A percentile compares a stretch with the other conserved stretches of the same genome.
phyloP scores from a whole-genome alignment of 2,329 filamentous ascomycete species.

The Colletotrichum neosansevieriae region DNA sequence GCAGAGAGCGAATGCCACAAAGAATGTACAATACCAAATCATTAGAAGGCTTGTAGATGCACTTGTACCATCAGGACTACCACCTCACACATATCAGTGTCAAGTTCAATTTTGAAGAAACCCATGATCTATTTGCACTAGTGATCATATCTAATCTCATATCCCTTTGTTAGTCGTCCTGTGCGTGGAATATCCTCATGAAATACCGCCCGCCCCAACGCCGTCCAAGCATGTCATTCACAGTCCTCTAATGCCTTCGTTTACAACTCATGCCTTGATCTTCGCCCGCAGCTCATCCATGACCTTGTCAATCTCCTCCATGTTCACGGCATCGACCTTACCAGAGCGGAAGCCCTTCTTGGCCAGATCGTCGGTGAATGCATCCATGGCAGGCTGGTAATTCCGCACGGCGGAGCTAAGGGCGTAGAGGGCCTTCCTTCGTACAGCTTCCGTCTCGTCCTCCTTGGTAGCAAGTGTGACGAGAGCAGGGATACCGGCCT shows the following conservation, averaged over 20 bases:
- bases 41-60: conserved; percentile 39
- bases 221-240: conserved; percentile 50
- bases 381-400: conserved; percentile 85
- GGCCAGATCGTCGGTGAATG: conserved; percentile 71
- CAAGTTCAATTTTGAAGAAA: background rate
- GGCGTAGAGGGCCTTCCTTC: conserved; percentile 90
- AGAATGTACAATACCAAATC: conserved; percentile 36
- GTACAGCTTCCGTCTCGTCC: conserved; percentile 71
- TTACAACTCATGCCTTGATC: conserved; percentile 44
- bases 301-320: conserved; percentile 85
- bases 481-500: conserved; percentile 74
- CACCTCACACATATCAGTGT: background rate
- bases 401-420: conserved; percentile 89
- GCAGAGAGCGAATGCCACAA: background rate
- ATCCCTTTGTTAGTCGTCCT: conserved; percentile 26
- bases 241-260: background rate
- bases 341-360: conserved; percentile 66
- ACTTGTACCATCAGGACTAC: conserved; percentile 38
- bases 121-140: conserved; percentile 2
- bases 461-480: conserved; percentile 72
- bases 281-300: conserved; percentile 72
- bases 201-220: conserved; percentile 48
- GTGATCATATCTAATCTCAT: conserved; percentile 20
- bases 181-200: conserved; percentile 18
- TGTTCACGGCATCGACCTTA: conserved; percentile 84